Evolutionary conservation across 2,329 filamentous ascomycete species (phyloP), one percentile per base, ranked within the genome.

Genomic region (Fusarium denticulatum): DNA sequence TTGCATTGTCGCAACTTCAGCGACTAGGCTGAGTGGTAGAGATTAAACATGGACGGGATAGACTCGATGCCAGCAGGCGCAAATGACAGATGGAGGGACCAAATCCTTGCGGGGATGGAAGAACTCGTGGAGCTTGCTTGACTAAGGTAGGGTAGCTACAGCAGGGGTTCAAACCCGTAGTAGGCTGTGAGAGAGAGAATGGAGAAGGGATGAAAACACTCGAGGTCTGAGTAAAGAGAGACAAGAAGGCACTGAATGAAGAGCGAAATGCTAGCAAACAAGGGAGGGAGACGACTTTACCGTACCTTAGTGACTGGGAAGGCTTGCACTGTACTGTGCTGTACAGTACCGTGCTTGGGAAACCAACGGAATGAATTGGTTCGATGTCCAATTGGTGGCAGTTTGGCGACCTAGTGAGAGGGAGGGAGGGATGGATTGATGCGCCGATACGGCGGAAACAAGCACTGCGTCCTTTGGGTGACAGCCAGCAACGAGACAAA

Each of bases 1-100:
- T 59, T 67, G 74, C 76, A 79, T 80, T 76, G 69, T 77, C 71
- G 76, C 77, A 78, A 75, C 65, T 78, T 78, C 69, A 77, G 74
- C 73, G 76, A 79, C 76, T 78, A 65, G 71, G 72, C 67, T 59
- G 60, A 61, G 68, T 64, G 43, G 64, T 71, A 66, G 72, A 60
- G 67, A 71, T 56, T 56, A 71, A 73, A 76, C 79, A 80, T 79
- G 42, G 65, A 69, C 32, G 60, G 67, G 58, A 71, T 60, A 70
- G 58, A 64, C 59, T 36, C 37, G 26, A 64, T 53, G 67, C 60
- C 67, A 66, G 55, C 71, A 67, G 65, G 53, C 59, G 36, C 59
- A 69, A 68, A 50, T 65, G 55, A 39, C 55, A 58, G 55, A 66
- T 66, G 64, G 69, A 74, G 70, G 68, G 64, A 52, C 67, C 72